These are phyloP conservation scores for Dactylellina drechsleri DNA, from an alignment of 2,329 filamentous ascomycete species.

Conservation along the genomic window DNA sequence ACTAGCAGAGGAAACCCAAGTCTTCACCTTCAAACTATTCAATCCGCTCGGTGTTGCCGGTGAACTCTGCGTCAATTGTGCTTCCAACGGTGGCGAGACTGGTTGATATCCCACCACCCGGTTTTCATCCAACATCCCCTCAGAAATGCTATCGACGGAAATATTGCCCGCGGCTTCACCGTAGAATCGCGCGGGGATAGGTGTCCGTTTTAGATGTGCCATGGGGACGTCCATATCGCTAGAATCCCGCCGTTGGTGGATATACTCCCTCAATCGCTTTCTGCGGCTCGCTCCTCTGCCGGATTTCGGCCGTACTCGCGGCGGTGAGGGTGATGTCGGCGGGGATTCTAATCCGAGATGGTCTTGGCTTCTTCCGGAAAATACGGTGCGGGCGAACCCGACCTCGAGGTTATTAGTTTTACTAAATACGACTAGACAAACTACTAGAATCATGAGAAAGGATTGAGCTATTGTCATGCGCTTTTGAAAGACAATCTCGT, in stretches of 20 bases:
- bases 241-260: conserved; percentile 45
- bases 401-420: conserved; percentile 58
- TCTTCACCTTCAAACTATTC: conserved; percentile 38
- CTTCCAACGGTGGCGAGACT: conserved; percentile 25
- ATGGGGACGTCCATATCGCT: conserved; percentile 41
- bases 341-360: conserved; percentile 54
- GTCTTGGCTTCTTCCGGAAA: conserved; percentile 45
- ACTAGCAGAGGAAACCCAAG: conserved; percentile 47
- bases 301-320: conserved; percentile 16
- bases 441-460: conserved; percentile 83
- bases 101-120: conserved; percentile 1
- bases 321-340: conserved; percentile 51
- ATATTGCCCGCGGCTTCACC: conserved; percentile 10
- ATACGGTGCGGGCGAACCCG: conserved; percentile 54
- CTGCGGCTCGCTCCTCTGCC: conserved; percentile 17
- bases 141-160: conserved; percentile 18
- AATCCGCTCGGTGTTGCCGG: conserved; percentile 56
- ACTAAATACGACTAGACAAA: conserved; percentile 83
- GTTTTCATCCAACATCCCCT: conserved; percentile 24
- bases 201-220: conserved; percentile 16
- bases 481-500: conserved; percentile 87
- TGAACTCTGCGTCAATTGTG: conserved; percentile 53
- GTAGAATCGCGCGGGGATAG: conserved; percentile 40
- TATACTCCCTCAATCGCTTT: conserved; percentile 33
- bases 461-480: conserved; percentile 93